phyloP scores from a whole-genome alignment of 2,329 filamentous ascomycete genomes.

The Clonostachys rhizophaga region DNA sequence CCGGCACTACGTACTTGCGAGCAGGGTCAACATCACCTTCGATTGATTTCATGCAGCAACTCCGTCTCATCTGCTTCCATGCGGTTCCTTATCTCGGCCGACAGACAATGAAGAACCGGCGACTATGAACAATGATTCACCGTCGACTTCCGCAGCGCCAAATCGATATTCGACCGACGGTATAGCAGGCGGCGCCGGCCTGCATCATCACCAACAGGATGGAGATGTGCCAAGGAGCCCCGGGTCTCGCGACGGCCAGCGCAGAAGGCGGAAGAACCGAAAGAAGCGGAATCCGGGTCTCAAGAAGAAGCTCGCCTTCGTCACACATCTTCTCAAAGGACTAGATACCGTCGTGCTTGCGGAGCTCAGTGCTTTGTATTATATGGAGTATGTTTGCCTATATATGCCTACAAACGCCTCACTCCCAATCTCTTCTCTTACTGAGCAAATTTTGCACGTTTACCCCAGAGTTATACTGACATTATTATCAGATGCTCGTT shows the following conservation, averaged over 20 bases:
- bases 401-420: not conserved
- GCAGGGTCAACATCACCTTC: too few species aligned
- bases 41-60: too few species aligned
- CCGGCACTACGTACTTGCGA: too few species aligned
- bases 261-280: constrained; percentile 26
- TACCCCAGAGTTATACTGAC: too few species aligned
- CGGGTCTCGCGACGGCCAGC: constrained; percentile 3
- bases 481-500: constrained; percentile 51
- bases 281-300: constrained; percentile 35
- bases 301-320: constrained; percentile 54
- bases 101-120: constrained; percentile 6
- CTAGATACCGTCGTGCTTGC: constrained; percentile 61
- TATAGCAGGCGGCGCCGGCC: too few species aligned
- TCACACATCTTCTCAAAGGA: constrained; percentile 54
- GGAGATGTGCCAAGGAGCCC: not conserved
- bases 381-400: constrained; percentile 57
- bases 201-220: not conserved
- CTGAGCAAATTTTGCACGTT: not conserved
- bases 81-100: too few species aligned
- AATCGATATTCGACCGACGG: constrained; percentile 8
- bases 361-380: constrained; percentile 62
- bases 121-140: constrained; percentile 48
- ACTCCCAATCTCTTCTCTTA: not conserved
- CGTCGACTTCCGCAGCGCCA: constrained; percentile 32
- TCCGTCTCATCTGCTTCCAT: too few species aligned